A percentile compares a stretch with the other conserved stretches of the same genome.
phyloP scores from a whole-genome alignment of 129 eudicot genomes.

The Tagetes patula region DNA sequence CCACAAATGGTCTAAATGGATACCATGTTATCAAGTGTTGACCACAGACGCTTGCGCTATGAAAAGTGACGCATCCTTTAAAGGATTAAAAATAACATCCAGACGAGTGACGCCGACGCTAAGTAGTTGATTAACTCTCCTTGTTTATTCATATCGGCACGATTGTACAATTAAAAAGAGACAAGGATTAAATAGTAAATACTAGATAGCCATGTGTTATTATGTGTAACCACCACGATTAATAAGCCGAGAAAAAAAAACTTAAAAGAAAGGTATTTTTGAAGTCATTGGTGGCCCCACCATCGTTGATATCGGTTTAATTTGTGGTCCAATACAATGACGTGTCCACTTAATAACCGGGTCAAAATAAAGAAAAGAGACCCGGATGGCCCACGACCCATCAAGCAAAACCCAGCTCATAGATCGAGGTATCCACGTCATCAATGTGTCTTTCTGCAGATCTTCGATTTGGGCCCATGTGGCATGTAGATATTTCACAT shows the following conservation, averaged over 20 bases:
- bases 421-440: slow-evolving; percentile 29
- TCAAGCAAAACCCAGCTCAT: slow-evolving; percentile 31
- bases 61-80: too few relatives aligned
- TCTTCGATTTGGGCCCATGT: slow-evolving; percentile 15
- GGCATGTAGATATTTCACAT: slow-evolving; percentile 18
- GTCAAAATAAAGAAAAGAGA: not conserved
- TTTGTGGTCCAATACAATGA: slow-evolving; percentile 31
- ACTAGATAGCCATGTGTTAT: not conserved
- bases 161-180: too few relatives aligned
- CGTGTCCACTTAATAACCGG: slow-evolving; percentile 25
- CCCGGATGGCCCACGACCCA: slow-evolving; percentile 17
- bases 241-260: slow-evolving; percentile 5
- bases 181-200: not conserved
- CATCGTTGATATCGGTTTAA: slow-evolving; percentile 34
- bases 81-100: too few relatives aligned
- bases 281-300: slow-evolving; percentile 27
- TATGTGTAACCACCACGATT: not conserved
- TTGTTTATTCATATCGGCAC: not conserved
- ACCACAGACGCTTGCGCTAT: too few relatives aligned
- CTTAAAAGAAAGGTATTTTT: slow-evolving; percentile 12
- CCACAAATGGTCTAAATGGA: too few relatives aligned
- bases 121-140: too few relatives aligned
- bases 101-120: too few relatives aligned
- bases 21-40: too few relatives aligned
- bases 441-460: slow-evolving; percentile 1